Evolutionary conservation across 352 stramenopile species (phyloP).

Genomic region (Pseudoperonospora humuli): DNA sequence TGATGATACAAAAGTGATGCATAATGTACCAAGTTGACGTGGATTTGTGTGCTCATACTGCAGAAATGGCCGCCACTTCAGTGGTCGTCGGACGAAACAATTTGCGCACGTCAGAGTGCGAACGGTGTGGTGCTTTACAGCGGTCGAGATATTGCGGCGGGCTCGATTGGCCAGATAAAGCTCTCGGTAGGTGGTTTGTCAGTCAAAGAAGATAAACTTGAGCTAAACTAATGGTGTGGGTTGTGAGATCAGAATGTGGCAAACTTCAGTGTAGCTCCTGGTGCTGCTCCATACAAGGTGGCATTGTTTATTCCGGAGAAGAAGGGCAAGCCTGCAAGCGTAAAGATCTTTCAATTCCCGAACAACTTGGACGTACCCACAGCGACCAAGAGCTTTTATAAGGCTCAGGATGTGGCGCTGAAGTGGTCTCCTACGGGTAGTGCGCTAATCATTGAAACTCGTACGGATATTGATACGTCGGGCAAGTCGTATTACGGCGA

Average conservation of each 20-base stretch:
- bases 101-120: conserved; percentile 66
- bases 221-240: conserved; percentile 1
- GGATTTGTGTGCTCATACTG: background rate
- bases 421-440: conserved; percentile 86
- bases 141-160: conserved; percentile 45
- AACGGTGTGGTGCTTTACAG: conserved; percentile 79
- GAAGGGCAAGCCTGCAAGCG: conserved; percentile 83
- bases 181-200: conserved; percentile 39
- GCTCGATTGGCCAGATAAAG: conserved; percentile 62
- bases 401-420: conserved; percentile 83
- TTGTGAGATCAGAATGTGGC: conserved; percentile 49
- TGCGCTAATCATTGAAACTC: conserved; percentile 86
- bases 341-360: conserved; percentile 81
- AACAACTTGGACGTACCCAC: conserved; percentile 46
- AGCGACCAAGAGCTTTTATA: conserved; percentile 87
- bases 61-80: conserved; percentile 87
- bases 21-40: background rate
- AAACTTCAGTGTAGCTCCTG: conserved; percentile 81
- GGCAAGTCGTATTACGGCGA: conserved; percentile 97
- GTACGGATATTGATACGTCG: conserved; percentile 88
- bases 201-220: background rate
- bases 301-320: conserved; percentile 85
- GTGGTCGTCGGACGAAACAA: conserved; percentile 86
- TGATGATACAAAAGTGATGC: background rate
- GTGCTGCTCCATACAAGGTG: conserved; percentile 73